These are phyloP conservation scores for Bombardia bombarda DNA, from an alignment of 495 filamentous ascomycete genomes.

Conservation along the genomic window DNA sequence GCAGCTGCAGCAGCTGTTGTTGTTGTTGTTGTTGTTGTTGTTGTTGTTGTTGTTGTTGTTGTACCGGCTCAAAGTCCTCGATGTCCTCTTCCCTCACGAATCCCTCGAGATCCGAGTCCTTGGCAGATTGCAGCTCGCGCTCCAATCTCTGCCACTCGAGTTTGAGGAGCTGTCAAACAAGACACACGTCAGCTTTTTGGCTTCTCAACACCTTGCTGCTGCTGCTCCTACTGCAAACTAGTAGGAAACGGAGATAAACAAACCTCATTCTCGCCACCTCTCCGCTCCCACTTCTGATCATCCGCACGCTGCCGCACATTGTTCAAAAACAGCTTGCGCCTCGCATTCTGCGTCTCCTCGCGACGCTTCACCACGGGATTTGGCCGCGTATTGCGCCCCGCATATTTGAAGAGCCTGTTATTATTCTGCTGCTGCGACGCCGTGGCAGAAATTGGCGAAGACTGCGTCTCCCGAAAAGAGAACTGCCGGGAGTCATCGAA, in stretches of 20 bases:
- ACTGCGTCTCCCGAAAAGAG: conserved; percentile 6
- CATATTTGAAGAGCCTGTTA: conserved; percentile 14
- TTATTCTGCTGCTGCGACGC: neutral
- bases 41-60: too few species aligned
- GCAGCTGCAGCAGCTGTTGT: conserved; percentile 23
- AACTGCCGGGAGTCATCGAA: neutral
- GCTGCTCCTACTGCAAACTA: neutral
- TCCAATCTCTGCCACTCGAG: conserved; percentile 37
- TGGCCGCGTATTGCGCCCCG: conserved; percentile 10
- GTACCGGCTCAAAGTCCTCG: conserved; percentile 36
- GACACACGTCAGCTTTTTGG: neutral
- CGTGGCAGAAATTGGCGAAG: conserved; percentile 8
- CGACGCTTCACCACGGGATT: conserved; percentile 16
- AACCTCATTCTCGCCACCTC: conserved; percentile 75
- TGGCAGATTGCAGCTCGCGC: conserved; percentile 33
- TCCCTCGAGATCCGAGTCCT: conserved; percentile 43
- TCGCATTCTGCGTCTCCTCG: conserved; percentile 32
- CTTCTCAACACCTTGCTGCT: neutral
- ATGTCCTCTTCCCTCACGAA: conserved; percentile 34
- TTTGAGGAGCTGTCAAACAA: conserved; percentile 31
- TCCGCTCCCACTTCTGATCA: conserved; percentile 52
- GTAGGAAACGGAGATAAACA: conserved; percentile 1
- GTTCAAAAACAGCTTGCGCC: conserved; percentile 63
- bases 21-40: too few species aligned
- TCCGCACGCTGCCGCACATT: conserved; percentile 68